Base-by-base conservation (phyloP, 2,329 filamentous ascomycete genomes). In the Fonsecaea pugnacius region DNA sequence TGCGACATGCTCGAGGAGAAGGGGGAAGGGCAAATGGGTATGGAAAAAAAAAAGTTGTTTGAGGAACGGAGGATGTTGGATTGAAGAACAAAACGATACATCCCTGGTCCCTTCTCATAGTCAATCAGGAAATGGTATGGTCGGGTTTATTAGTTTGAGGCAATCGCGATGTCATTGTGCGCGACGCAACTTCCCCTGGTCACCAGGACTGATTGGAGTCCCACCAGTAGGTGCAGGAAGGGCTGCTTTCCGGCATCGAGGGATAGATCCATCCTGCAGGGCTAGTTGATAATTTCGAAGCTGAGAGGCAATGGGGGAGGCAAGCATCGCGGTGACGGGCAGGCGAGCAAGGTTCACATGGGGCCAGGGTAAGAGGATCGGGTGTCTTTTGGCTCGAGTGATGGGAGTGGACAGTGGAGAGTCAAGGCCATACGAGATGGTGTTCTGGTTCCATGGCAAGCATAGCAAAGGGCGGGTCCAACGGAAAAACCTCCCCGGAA, bases 111-210 rank as follows among this genome's bases (percentile, higher is more conserved):
- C n/a, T 35, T 36, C 21, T 21, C 36, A 38, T 30, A 52, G 30
- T 59, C 57, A 52, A 59, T 59, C 57, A 59, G 43, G 46, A 59
- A 27, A 50, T 38, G 46, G 33, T 50, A 59, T 46, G 32, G 57
- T 18, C 35, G 48, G 48, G 32, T 53, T 33, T 35, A 16, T 53
- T 54, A 60, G 61, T 33, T 38, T 24, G 56, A 63, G 30, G 55
- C 35, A 59, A 43, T 18, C 36, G 24, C 50, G 61, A 63, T 59
- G 54, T 63, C 60, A 62, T 62, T 32, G 40, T 55, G 51, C 58
- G 58, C 50, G n/a, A 18, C 2, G n/a, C 32, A 30, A 40, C 21
- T 7, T 24, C 40, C 8, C 50, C 18, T 43, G 48, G 48, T n/a
- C 33, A 27, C n/a, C n/a, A 21, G n/a, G 43, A 40, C 40, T 52